Evolutionary conservation across 2,329 filamentous ascomycete species (phyloP).

Genomic region (Elsinoe perseae): DNA sequence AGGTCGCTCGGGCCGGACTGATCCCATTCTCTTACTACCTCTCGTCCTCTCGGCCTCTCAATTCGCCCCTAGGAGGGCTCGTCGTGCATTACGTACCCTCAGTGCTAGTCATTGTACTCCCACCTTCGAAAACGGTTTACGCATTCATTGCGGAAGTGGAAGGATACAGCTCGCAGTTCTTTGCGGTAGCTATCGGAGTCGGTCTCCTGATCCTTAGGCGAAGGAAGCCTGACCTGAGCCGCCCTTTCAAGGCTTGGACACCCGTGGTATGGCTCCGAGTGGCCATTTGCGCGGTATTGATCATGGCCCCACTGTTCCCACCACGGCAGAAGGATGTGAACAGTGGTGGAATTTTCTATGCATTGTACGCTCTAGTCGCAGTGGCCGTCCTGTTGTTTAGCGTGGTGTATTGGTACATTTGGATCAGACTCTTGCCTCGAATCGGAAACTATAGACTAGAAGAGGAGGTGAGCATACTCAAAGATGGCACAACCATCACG

Average conservation of each 20-base stretch:
- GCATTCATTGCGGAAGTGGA: conserved; percentile 67
- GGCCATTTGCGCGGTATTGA: conserved; percentile 45
- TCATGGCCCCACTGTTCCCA: conserved; percentile 55
- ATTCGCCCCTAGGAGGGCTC: conserved; percentile 59
- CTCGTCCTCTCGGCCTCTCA: conserved; percentile 59
- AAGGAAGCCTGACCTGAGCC: conserved; percentile 50
- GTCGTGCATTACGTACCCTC: conserved; percentile 63
- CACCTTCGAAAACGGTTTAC: conserved; percentile 59
- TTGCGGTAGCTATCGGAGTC: conserved; percentile 37
- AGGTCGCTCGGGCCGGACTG: conserved; percentile 64
- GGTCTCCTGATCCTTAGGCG: conserved; percentile 56
- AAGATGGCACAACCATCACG: conserved; percentile 61
- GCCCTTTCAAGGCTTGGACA: conserved; percentile 60
- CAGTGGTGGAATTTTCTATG: conserved; percentile 41
- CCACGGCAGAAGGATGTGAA: conserved; percentile 42
- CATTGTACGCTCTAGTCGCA: conserved; percentile 47
- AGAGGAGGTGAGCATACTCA: conserved; percentile 52
- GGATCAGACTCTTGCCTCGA: conserved; percentile 54
- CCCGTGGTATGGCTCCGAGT: conserved; percentile 46
- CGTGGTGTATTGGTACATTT: conserved; percentile 60
- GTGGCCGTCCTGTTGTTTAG: conserved; percentile 50
- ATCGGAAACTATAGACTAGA: conserved; percentile 55
- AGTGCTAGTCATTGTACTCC: conserved; percentile 53
- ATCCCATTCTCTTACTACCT: conserved; percentile 55
- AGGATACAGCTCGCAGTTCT: conserved; percentile 55